These are phyloP conservation scores for Cystobasidium pallidum DNA, from an alignment of 1,284 basidiomycete genomes.

Conservation along the genomic window DNA sequence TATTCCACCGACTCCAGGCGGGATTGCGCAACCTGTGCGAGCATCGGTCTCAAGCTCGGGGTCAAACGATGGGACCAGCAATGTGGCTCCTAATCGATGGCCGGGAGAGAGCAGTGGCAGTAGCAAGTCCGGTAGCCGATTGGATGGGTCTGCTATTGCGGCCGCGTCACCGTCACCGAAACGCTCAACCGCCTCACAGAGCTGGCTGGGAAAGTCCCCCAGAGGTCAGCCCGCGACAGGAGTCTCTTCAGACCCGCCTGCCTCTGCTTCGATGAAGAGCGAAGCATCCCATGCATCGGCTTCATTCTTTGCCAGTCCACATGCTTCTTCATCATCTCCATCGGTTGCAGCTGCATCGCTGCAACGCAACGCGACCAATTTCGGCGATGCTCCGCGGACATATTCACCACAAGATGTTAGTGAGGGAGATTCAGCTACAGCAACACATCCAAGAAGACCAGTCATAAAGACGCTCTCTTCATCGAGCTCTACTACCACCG, in stretches of 20 bases:
- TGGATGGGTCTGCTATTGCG: not conserved
- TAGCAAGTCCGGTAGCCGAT: not conserved
- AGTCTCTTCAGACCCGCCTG: not conserved
- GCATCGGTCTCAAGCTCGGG: constrained; percentile 5
- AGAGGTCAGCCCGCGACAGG: constrained; percentile 3
- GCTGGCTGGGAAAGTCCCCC: constrained; percentile 13
- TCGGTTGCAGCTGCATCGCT: not conserved
- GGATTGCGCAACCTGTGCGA: not conserved
- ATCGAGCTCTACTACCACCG: not conserved
- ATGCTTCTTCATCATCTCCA: not conserved
- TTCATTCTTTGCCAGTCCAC: not conserved
- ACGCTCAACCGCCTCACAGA: not conserved
- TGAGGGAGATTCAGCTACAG: not conserved
- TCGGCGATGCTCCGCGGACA: not conserved
- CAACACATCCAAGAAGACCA: not conserved
- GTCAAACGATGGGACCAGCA: not conserved
- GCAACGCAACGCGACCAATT: constrained; percentile 4
- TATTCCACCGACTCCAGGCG: not conserved
- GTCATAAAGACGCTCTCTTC: not conserved
- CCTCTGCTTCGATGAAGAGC: not conserved
- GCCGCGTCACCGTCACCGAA: not conserved
- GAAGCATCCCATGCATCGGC: not conserved
- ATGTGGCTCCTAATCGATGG: not conserved
- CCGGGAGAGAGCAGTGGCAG: constrained; percentile 3
- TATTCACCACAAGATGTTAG: not conserved